phyloP scores from a whole-genome alignment of 2,329 filamentous ascomycete species.

The Grosmannia clavigera region DNA sequence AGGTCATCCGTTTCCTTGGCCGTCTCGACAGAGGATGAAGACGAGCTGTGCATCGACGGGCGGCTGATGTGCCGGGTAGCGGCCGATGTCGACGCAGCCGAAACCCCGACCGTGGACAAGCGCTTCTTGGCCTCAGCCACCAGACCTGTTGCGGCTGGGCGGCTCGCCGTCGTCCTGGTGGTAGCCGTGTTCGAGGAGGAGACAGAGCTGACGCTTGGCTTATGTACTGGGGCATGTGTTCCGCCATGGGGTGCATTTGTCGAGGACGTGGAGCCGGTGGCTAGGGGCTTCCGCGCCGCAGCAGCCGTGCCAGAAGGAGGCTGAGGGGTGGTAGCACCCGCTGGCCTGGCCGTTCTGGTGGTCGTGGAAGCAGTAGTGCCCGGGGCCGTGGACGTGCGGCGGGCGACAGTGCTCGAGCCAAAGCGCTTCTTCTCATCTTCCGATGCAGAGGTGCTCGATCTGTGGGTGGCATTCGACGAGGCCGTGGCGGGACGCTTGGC shows the following conservation, averaged over 20 bases:
- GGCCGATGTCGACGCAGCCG: constrained; percentile 26
- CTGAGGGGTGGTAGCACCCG: neutral
- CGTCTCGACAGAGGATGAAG: constrained; percentile 5
- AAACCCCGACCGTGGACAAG: constrained; percentile 35
- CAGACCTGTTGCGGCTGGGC: constrained; percentile 20
- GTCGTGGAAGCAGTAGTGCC: neutral
- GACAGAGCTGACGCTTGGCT: constrained; percentile 18
- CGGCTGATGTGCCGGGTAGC: constrained; percentile 30
- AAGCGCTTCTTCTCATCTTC: constrained; percentile 25
- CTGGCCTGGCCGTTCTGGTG: neutral
- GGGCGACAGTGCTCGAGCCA: constrained; percentile 11
- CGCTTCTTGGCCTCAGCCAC: constrained; percentile 43
- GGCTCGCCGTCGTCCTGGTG: constrained; percentile 19
- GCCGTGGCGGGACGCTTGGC: constrained; percentile 20
- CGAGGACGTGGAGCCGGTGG: constrained; percentile 12
- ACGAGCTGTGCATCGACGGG: constrained; percentile 20
- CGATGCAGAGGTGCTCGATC: constrained; percentile 22
- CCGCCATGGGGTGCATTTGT: neutral
- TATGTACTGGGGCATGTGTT: neutral
- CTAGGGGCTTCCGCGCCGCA: constrained; percentile 16
- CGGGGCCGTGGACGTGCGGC: constrained; percentile 21
- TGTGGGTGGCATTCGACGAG: constrained; percentile 18
- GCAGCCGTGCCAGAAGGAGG: constrained; percentile 10
- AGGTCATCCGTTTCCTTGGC: constrained; percentile 48
- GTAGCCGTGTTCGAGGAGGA: constrained; percentile 22